phyloP scores from a whole-genome alignment of 2,329 filamentous ascomycete species.

The Hypoxylon sp. region DNA sequence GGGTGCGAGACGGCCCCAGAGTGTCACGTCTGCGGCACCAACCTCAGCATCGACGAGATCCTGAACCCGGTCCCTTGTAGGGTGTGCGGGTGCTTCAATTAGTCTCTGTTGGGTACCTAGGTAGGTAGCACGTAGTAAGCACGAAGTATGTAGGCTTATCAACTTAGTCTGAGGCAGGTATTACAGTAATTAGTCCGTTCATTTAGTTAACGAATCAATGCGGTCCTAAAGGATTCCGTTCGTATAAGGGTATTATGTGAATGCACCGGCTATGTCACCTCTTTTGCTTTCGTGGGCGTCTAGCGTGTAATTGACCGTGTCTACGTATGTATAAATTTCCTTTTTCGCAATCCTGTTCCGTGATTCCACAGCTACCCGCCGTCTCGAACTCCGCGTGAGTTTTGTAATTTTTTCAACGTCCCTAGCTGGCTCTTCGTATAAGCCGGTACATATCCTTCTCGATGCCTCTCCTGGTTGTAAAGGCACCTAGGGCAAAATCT shows the following conservation, averaged over 20 bases:
- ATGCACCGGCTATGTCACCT: neutral
- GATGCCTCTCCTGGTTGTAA: neutral
- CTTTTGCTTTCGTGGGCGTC: neutral
- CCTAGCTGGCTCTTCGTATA: neutral
- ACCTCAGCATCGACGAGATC: slow-evolving; percentile 3
- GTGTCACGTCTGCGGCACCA: slow-evolving; percentile 26
- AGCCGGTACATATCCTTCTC: neutral
- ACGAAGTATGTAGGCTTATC: no score
- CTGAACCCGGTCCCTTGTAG: neutral
- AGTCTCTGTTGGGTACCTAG: neutral
- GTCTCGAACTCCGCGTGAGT: no score
- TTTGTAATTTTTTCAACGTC: no score
- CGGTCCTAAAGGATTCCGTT: neutral
- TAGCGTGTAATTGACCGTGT: neutral
- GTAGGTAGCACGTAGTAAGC: no score
- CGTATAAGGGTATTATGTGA: neutral
- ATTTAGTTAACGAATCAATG: slow-evolving; percentile 10
- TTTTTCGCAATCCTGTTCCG: neutral
- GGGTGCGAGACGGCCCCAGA: slow-evolving; percentile 21
- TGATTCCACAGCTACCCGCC: neutral
- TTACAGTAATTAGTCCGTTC: no score
- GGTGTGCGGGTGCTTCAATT: slow-evolving; percentile 31
- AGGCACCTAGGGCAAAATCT: neutral
- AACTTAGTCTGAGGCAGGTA: no score
- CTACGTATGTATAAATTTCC: neutral